A percentile compares a stretch with the other conserved stretches of the same genome.
phyloP scores from a whole-genome alignment of 257 asterid genomes.

The Solanum virginianum region DNA sequence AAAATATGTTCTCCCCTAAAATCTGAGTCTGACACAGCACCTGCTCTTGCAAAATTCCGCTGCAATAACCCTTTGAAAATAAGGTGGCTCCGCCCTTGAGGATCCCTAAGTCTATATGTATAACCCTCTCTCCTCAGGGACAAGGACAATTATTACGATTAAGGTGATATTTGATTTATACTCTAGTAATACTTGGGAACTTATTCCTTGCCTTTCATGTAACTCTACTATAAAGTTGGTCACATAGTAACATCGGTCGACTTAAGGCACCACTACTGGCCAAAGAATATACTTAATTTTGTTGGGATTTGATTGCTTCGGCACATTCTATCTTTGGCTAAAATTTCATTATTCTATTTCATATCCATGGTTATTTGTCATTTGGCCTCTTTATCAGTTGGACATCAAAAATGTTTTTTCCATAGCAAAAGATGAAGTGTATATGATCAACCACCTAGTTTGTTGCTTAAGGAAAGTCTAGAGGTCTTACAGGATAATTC shows the following conservation, averaged over 20 bases:
- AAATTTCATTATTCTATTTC: not conserved
- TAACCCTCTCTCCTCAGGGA: not conserved
- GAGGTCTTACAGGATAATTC: not conserved
- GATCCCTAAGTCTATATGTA: not conserved
- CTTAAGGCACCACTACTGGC: not conserved
- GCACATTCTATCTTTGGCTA: not conserved
- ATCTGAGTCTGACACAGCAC: not conserved
- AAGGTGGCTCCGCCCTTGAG: too few species aligned
- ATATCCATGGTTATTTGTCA: not conserved
- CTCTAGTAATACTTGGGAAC: not conserved
- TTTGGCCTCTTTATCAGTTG: not conserved
- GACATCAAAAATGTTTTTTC: not conserved
- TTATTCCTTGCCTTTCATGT: not conserved
- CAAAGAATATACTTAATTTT: not conserved
- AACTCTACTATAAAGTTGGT: not conserved
- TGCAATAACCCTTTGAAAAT: not conserved
- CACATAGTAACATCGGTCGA: not conserved
- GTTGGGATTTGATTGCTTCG: not conserved
- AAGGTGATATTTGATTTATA: not conserved
- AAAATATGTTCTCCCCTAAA: not conserved
- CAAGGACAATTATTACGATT: not conserved
- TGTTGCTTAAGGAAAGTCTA: not conserved
- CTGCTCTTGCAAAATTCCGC: not conserved
- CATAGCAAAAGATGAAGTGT: not conserved
- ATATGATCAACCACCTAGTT: not conserved